These are phyloP conservation scores for Phaeodactylum tricornutum DNA, from an alignment of 108 stramenopile species.

Conservation along the genomic window DNA sequence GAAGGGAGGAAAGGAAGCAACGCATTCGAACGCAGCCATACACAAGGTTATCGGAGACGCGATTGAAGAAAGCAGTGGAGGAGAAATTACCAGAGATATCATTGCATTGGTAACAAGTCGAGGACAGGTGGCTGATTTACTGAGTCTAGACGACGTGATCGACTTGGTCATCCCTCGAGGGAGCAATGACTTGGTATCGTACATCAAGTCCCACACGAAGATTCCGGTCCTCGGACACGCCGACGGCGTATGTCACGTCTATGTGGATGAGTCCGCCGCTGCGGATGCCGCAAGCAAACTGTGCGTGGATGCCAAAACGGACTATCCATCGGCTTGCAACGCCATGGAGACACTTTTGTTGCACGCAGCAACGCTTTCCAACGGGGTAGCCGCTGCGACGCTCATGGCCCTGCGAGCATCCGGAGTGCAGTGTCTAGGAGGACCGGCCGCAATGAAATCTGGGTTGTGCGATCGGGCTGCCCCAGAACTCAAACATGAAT, in stretches of 20 bases:
- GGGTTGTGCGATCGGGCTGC: slow-evolving; percentile 67
- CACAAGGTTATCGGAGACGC: slow-evolving; percentile 87
- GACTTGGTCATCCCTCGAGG: slow-evolving; percentile 99
- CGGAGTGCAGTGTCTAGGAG: slow-evolving; percentile 85
- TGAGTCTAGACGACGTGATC: slow-evolving; percentile 82
- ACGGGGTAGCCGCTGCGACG: slow-evolving; percentile 53
- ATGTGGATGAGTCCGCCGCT: slow-evolving; percentile 83
- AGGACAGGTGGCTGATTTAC: slow-evolving; percentile 83
- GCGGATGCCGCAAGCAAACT: slow-evolving; percentile 46
- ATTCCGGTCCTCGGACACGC: slow-evolving; percentile 99
- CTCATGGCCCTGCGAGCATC: slow-evolving; percentile 72
- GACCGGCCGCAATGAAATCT: slow-evolving; percentile 66
- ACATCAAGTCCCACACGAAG: slow-evolving; percentile 83
- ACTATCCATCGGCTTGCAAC: slow-evolving; percentile 99
- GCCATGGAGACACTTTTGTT: slow-evolving; percentile 95
- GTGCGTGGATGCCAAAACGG: slow-evolving; percentile 91
- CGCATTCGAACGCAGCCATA: slow-evolving; percentile 79
- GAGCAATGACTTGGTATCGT: slow-evolving; percentile 77
- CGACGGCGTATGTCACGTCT: slow-evolving; percentile 98
- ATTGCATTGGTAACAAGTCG: slow-evolving; percentile 88
- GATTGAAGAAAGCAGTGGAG: slow-evolving; percentile 75
- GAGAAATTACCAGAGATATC: slow-evolving; percentile 74
- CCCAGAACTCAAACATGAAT: slow-evolving; percentile 77
- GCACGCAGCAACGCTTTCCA: slow-evolving; percentile 64
- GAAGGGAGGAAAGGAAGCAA: slow-evolving; percentile 97